Conservation (phyloP, 805 yeast species). For the Ogataea ganodermae region DNA sequence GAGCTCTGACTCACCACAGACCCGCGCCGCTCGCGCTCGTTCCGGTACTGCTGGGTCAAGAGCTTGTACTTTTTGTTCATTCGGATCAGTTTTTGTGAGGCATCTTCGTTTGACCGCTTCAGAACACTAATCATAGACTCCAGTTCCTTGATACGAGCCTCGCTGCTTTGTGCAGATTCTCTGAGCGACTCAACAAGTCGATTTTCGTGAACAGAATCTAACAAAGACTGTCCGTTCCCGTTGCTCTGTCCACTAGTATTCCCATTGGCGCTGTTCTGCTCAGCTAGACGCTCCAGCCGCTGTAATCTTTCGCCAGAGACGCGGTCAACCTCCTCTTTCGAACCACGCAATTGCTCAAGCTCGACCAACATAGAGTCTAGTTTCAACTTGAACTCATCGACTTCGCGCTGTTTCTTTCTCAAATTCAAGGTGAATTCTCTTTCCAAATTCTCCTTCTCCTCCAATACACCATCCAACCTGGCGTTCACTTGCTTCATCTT, state of each 20-base stretch:
- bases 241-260: not conserved
- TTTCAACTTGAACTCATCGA: conserved; percentile 59
- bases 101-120: conserved; percentile 64
- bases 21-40: conserved; percentile 31
- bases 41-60: conserved; percentile 58
- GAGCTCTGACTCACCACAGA: conserved; percentile 25
- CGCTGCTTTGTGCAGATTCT: conserved; percentile 52
- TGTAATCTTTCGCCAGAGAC: conserved; percentile 9
- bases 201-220: conserved; percentile 10
- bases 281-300: conserved; percentile 3
- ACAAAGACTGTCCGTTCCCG: not conserved
- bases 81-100: conserved; percentile 66
- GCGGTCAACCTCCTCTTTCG: conserved; percentile 12
- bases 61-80: conserved; percentile 69
- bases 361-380: conserved; percentile 37
- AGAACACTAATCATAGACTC: conserved; percentile 56
- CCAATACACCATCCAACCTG: conserved; percentile 51
- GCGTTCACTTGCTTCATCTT: conserved; percentile 57
- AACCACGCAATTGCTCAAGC: conserved; percentile 14
- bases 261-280: not conserved
- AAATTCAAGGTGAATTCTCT: conserved; percentile 48
- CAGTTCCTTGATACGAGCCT: conserved; percentile 53
- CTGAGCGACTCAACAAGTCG: conserved; percentile 46
- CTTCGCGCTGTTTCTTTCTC: conserved; percentile 62
- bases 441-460: conserved; percentile 65